A percentile compares a stretch with the other conserved stretches of the same genome.
phyloP scores from a whole-genome alignment of 495 filamentous ascomycete species.

The Physcia stellaris region DNA sequence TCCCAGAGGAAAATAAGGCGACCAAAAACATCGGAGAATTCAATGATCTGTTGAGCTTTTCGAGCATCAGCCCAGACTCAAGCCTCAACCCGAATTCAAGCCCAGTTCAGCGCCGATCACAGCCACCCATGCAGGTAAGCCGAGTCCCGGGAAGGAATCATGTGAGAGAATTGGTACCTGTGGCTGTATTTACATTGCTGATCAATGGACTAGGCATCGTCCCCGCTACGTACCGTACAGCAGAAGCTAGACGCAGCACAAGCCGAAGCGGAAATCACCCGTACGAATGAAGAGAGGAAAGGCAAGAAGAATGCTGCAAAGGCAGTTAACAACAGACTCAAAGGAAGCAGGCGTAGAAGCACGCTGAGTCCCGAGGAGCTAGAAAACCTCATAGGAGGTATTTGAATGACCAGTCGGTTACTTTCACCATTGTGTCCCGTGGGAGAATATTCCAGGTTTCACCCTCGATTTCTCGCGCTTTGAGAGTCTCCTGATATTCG shows the following conservation, averaged over 20 bases:
- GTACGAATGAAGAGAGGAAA: slow-evolving; percentile 27
- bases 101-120: slow-evolving; percentile 20
- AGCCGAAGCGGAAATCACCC: slow-evolving; percentile 29
- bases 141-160: slow-evolving; percentile 7
- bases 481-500: no score
- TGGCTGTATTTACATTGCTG: slow-evolving; percentile 13
- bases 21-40: no score
- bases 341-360: slow-evolving; percentile 44
- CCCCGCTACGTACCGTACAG: slow-evolving; percentile 16
- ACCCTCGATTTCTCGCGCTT: no score
- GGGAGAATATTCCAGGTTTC: no score
- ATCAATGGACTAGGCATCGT: slow-evolving; percentile 15
- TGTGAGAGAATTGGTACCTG: no score
- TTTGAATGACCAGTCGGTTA: no score
- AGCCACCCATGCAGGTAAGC: slow-evolving; percentile 24
- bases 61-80: slow-evolving; percentile 27
- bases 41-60: no score
- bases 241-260: slow-evolving; percentile 34
- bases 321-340: slow-evolving; percentile 28
- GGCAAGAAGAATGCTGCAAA: slow-evolving; percentile 31
- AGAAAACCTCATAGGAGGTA: slow-evolving; percentile 42
- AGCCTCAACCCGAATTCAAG: slow-evolving; percentile 18
- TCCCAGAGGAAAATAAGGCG: slow-evolving; percentile 23
- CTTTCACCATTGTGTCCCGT: no score
- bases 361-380: slow-evolving; percentile 62